phyloP scores from a whole-genome alignment of 1,139 yeast genomes.

The Yarrowia galli region DNA sequence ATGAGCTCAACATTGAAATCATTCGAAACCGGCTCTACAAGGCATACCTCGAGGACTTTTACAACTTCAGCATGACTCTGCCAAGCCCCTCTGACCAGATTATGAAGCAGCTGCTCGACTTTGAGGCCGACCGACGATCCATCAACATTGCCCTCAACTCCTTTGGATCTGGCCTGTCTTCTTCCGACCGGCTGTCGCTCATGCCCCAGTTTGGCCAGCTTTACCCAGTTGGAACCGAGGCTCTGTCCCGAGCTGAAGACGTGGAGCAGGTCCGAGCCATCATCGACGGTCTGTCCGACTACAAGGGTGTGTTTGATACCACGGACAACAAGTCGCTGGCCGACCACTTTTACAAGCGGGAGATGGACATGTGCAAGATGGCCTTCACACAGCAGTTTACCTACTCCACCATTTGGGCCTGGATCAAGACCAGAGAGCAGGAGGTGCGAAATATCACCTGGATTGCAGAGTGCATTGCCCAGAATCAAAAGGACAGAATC shows the following conservation, averaged over 20 bases:
- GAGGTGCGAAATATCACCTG: conserved; percentile 96
- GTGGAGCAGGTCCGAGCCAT: conserved; percentile 79
- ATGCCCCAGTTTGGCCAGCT: conserved; percentile 84
- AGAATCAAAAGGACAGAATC: conserved; percentile 56
- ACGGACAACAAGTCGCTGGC: conserved; percentile 69
- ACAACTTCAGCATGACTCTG: conserved; percentile 67
- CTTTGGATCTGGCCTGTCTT: conserved; percentile 75
- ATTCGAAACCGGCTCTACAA: conserved; percentile 90
- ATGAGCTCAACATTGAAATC: conserved; percentile 93
- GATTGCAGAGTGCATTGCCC: conserved; percentile 91
- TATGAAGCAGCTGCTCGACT: conserved; percentile 76
- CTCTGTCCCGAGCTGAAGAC: conserved; percentile 80
- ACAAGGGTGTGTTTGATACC: conserved; percentile 73
- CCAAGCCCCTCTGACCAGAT: conserved; percentile 81
- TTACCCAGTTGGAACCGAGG: conserved; percentile 74
- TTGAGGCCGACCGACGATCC: conserved; percentile 95
- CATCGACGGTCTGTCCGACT: conserved; percentile 71
- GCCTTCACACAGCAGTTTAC: conserved; percentile 98
- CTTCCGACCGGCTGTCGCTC: conserved; percentile 72
- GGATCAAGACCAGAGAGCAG: conserved; percentile 95
- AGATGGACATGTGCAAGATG: conserved; percentile 89
- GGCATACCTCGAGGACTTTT: conserved; percentile 90
- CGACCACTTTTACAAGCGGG: conserved; percentile 90
- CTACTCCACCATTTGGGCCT: conserved; percentile 90
- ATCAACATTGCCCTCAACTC: conserved; percentile 93